Percentiles rank a stretch among this genome's conserved stretches.
Conservation (phyloP, 2,329 filamentous ascomycete species). For the Claviceps spartinae region DNA sequence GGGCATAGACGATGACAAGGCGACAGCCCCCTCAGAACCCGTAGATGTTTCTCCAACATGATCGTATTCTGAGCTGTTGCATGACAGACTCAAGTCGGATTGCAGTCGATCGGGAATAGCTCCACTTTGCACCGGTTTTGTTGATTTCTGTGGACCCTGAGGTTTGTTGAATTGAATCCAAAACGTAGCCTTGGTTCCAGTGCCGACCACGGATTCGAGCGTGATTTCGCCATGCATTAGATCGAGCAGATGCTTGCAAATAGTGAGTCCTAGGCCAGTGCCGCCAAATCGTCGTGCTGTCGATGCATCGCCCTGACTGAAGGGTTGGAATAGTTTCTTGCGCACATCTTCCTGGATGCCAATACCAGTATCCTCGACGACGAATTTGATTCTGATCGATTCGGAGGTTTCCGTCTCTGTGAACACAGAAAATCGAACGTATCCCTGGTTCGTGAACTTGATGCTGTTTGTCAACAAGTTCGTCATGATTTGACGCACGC, state of each 20-base stretch:
- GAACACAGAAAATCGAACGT: slow-evolving; percentile 51
- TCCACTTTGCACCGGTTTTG: slow-evolving; percentile 46
- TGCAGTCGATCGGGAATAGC: slow-evolving; percentile 54
- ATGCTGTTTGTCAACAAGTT: slow-evolving; percentile 67
- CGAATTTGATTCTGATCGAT: slow-evolving; percentile 54
- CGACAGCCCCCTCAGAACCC: slow-evolving; percentile 14
- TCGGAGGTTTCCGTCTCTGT: slow-evolving; percentile 52
- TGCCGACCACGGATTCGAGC: slow-evolving; percentile 51
- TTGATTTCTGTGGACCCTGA: slow-evolving; percentile 32
- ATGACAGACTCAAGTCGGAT: slow-evolving; percentile 49
- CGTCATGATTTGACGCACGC: slow-evolving; percentile 70
- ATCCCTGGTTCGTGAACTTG: slow-evolving; percentile 59
- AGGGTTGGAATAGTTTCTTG: slow-evolving; percentile 62
- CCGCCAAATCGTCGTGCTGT: slow-evolving; percentile 69
- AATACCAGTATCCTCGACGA: slow-evolving; percentile 65
- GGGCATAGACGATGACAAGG: slow-evolving; percentile 11
- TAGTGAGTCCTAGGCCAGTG: slow-evolving; percentile 64
- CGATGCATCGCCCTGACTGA: slow-evolving; percentile 69
- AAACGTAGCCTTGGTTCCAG: slow-evolving; percentile 62
- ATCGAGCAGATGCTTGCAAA: slow-evolving; percentile 68
- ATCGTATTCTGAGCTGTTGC: slow-evolving; percentile 52
- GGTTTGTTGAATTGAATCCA: slow-evolving; percentile 66
- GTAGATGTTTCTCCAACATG: slow-evolving; percentile 28
- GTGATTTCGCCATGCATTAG: slow-evolving; percentile 67
- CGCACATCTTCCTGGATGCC: slow-evolving; percentile 68